These are phyloP conservation scores for Cladochytrium replicatum DNA, from an alignment of 192 early-diverging fungal species.

Conservation along the genomic window DNA sequence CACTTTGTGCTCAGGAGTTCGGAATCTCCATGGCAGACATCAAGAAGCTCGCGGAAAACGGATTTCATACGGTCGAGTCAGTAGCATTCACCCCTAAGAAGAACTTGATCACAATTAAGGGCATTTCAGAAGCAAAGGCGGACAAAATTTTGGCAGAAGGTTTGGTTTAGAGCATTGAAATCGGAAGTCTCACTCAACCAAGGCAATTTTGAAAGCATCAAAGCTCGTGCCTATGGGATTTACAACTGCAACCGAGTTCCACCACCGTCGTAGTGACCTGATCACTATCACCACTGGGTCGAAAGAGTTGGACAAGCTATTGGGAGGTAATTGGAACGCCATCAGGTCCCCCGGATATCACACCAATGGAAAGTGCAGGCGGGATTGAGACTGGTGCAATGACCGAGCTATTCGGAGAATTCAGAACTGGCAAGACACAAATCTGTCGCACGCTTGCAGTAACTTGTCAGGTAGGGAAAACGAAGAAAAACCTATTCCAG, in stretches of 20 bases:
- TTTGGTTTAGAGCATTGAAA: conserved; percentile 15
- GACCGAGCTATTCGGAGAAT: conserved; percentile 97
- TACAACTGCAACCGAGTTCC: conserved; percentile 85
- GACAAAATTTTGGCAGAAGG: conserved; percentile 92
- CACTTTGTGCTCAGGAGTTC: conserved; percentile 30
- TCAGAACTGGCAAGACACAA: conserved; percentile 95
- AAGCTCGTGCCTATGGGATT: conserved; percentile 93
- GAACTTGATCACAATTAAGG: conserved; percentile 75
- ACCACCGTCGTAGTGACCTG: conserved; percentile 68
- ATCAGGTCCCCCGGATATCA: background rate
- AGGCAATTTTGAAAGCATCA: too few species aligned
- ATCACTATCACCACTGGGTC: conserved; percentile 84
- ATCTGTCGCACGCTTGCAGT: conserved; percentile 92
- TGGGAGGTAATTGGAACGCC: conserved; percentile 60
- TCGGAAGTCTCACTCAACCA: too few species aligned
- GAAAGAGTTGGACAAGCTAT: conserved; percentile 78
- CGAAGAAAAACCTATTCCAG: background rate
- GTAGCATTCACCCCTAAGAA: conserved; percentile 91
- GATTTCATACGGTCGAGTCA: conserved; percentile 84
- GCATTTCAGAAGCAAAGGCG: conserved; percentile 89
- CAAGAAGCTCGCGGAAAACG: conserved; percentile 67
- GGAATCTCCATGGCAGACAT: conserved; percentile 29
- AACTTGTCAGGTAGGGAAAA: conserved; percentile 64
- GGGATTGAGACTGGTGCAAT: conserved; percentile 95
- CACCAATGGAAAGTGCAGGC: too few species aligned